Percentiles rank a stretch among this genome's conserved stretches.
These are phyloP conservation scores for Umbilicus rupestris DNA, from an alignment of 164 flowering plant species.

Conservation along the genomic window DNA sequence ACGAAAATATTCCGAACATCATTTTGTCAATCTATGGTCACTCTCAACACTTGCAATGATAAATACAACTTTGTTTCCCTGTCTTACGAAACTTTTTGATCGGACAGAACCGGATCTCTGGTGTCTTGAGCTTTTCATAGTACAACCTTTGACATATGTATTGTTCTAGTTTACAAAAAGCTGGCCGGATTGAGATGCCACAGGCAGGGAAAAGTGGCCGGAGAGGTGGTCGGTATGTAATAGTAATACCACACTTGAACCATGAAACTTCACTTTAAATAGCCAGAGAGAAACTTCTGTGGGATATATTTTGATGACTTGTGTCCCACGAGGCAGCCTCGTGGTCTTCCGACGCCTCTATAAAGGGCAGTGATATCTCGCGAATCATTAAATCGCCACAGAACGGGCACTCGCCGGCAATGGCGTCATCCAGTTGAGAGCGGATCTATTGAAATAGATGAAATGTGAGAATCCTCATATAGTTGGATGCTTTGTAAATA, in stretches of 20 bases:
- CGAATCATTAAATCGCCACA: slow-evolving; percentile 95
- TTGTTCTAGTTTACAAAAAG: neutral
- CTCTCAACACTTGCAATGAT: too few species aligned
- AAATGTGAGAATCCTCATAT: neutral
- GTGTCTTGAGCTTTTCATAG: neutral
- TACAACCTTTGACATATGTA: neutral
- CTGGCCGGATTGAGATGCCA: neutral
- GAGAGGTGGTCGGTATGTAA: neutral
- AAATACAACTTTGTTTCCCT: neutral
- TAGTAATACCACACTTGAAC: neutral
- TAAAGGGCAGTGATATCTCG: slow-evolving; percentile 79
- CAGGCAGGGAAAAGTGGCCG: neutral
- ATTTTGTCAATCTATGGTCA: too few species aligned
- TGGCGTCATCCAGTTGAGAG: slow-evolving; percentile 87
- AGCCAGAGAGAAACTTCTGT: slow-evolving; percentile 51
- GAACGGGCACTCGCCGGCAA: slow-evolving; percentile 97
- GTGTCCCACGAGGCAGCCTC: slow-evolving; percentile 77
- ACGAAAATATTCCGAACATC: too few species aligned
- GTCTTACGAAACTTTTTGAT: neutral
- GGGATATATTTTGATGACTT: slow-evolving; percentile 37
- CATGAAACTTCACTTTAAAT: slow-evolving; percentile 21
- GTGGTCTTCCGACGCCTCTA: slow-evolving; percentile 53
- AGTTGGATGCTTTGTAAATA: neutral
- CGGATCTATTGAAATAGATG: slow-evolving; percentile 43
- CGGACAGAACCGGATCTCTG: neutral